These are phyloP conservation scores for Wickerhamiella azymoides DNA, from an alignment of 805 yeast species.

Conservation along the genomic window DNA sequence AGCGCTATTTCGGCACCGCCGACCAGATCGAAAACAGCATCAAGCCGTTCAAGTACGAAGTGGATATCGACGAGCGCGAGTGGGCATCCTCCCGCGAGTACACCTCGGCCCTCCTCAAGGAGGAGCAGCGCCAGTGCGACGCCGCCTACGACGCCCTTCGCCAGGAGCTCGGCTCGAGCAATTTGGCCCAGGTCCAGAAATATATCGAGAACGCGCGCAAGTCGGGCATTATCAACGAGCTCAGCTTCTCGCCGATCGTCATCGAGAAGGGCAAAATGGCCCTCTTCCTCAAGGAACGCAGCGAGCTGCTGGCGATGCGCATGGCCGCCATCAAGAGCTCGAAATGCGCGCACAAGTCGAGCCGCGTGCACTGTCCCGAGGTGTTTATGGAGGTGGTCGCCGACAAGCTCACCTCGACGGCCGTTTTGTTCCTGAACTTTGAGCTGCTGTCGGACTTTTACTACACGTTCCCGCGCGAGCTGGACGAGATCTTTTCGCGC, in stretches of 20 bases:
- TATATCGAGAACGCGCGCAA: constrained; percentile 31
- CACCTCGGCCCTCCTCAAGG: constrained; percentile 56
- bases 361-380: constrained; percentile 88
- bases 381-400: constrained; percentile 84
- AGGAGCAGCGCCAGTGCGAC: constrained; percentile 75
- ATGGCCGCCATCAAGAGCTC: constrained; percentile 60
- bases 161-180: constrained; percentile 67
- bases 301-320: constrained; percentile 57
- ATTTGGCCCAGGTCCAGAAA: constrained; percentile 67
- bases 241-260: constrained; percentile 51
- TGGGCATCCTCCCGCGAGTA: constrained; percentile 77
- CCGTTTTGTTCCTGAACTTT: constrained; percentile 83
- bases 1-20: constrained; percentile 78
- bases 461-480: constrained; percentile 88
- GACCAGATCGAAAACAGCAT: constrained; percentile 98
- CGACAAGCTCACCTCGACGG: constrained; percentile 82
- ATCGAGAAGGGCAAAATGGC: constrained; percentile 76
- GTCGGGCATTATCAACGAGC: constrained; percentile 9
- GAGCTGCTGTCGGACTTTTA: constrained; percentile 90
- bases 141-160: constrained; percentile 45
- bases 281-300: constrained; percentile 58
- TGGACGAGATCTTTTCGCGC: constrained; percentile 59
- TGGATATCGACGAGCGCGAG: constrained; percentile 90
- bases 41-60: constrained; percentile 94
- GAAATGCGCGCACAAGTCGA: constrained; percentile 62